Base-by-base conservation (phyloP, 371 early-diverging fungal genomes). In the Entomophthora muscae region DNA sequence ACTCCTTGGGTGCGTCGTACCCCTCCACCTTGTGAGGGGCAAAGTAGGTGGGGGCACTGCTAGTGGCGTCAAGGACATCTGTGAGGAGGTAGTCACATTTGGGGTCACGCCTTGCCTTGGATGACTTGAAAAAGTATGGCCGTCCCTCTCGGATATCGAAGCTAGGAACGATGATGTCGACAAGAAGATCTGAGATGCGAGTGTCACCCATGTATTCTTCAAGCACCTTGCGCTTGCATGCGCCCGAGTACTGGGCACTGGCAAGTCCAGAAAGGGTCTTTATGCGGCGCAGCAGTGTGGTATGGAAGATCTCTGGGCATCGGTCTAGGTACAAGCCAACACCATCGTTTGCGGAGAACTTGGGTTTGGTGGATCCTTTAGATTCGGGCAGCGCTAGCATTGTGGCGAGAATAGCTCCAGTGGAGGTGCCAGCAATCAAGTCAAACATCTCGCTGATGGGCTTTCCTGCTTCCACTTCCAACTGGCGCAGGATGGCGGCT, bases 1-100 rank as follows among this genome's bases (percentile, higher is more conserved):
- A 42, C 27, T 31, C n/a, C 31, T 30, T 17, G 3, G 31, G 33
- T 5, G 42, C 42, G 22, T 61, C 61, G 42, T 61, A 61, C 3
- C 61, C 61, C 21, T 12, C 12, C 21, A 61, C 61, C 42, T 61
- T 31, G 22, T n/a, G n/a, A 22, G 61, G 61, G 17, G 13, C n/a
- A 61, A 65, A 65, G 32, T 24, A 65, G 26, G 66, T 65, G n/a
- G 66, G 66, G 5, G 66, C 66, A 53, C 61, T 32, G 30, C 53
- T 30, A 53, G 61, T 65, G 53, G 66, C 66, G 23, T 61, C 27
- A 12, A 65, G 29, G 12, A 65, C 62, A 61, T 65, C 66, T 22
- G 1, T 1, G 3, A 65, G n/a, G 12, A 52, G 2, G 21, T 32
- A 61, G 26, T 57, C 58, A n/a, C 13, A 31, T 26, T 31, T 27